Evolutionary conservation across 345 rosid species (phyloP), one percentile per base, ranked within the genome.

Genomic region (Syzygium aqueum): DNA sequence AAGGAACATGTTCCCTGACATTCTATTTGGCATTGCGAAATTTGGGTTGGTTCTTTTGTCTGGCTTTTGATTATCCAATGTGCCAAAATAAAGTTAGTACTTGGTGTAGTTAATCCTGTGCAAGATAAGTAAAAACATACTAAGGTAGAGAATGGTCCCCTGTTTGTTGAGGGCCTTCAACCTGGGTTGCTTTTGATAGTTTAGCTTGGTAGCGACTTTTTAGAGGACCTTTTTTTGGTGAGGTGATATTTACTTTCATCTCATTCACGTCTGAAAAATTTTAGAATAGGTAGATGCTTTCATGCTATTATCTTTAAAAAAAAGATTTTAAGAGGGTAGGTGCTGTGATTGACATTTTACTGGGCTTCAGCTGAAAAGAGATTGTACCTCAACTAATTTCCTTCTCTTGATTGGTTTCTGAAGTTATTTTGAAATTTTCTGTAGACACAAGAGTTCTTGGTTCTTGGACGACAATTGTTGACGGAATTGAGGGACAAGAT

Each of bases 401-500:
- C 15, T 10, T 23, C 46, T 54, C 25, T 73, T 73, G 80, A 33
- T 1, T 73, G 49, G 22, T 49, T 16, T 15, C 13, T 86, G 30
- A 54, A 30, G 9, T 85, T 86, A 3, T n/a, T 80, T 46, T 63
- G 77, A 12, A 53, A 33, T 43, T 77, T 73, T 85, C 88, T 85
- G 80, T 90, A 97, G 99, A 89, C 91, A 43, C 99, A 97, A 90
- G 99, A 97, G 86, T 93, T 96, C 92, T 89, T 95, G 93, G 96
- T 96, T 87, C 91, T 97, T 17, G 98, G 98, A 87, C 84, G 89
- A 82, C 98, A 97, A 90, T 53, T 49, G 43, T 90, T 97, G 91
- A 94, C 96, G 77, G 97, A 93, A 87, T 86, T 95, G 86, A 95
- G 92, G 90, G 99, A 97, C 92, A 94, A 91, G 91, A 97, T 97